Evolutionary conservation across 441 rosid species (phyloP), one percentile per base, ranked within the genome.

Genomic region (Geranium incanum): DNA sequence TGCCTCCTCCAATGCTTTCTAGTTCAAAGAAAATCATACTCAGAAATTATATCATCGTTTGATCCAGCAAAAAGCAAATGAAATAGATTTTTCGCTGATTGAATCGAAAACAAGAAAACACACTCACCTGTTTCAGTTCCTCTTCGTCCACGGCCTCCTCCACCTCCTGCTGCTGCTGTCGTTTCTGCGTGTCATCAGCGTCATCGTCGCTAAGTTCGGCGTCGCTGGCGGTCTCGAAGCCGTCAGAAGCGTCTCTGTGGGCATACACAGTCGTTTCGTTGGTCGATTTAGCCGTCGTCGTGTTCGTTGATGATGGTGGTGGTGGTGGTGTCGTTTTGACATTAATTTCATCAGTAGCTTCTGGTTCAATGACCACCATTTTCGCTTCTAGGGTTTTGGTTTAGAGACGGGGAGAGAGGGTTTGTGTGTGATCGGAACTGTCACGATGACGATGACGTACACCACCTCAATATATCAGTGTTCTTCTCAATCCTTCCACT

Each of bases 211-310:
- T 88, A 5, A 85, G 72, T 33, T 80, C 97, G 38, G 86, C 83
- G 48, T 94, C 97, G 79, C 95, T 94, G 18, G 97, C 98, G 3
- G 97, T 94, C 72, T 90, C 96, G 74, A 88, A 94, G 6, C 95
- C 95, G 68, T 94, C 97, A 68, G 96, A 88, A 64, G 84, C 88
- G 65, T 79, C 85, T 6, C 81, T 84, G 68, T 71, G 36, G n/a
- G 66, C 12, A 60, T 19, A 19, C 11, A 9, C 12, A 21, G 66
- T 5, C 36, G 66, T 60, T 60, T 60, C 36, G 13, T 1, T 19
- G 66, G 36, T 67, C 52, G 60, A 78, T 36, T 55, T 70, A 5
- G 78, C 73, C 41, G 83, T 23, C 13, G 75, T 66, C 15, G 74
- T 1, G 23, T 73, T 5, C 72, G 71, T 70, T 45, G 71, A 11